A percentile compares a stretch with the other conserved stretches of the same genome.
phyloP scores from a whole-genome alignment of 495 filamentous ascomycete genomes.

The Rhizodiscina lignyota region DNA sequence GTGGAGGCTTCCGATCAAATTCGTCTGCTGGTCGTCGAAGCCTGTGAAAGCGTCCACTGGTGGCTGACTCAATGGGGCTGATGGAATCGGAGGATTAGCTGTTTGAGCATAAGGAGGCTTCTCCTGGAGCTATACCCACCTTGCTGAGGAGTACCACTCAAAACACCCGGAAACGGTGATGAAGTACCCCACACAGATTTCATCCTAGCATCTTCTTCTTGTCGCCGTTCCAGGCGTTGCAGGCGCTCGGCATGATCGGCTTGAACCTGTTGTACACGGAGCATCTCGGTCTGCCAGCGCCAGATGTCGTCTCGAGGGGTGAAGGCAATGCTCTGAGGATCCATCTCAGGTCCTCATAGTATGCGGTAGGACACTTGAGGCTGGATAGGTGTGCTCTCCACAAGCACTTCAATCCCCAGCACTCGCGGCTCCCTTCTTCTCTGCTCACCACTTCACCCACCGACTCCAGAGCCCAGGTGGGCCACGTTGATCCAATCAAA shows the following conservation, averaged over 20 bases:
- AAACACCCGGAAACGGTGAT: conserved; percentile 64
- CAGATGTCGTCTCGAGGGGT: conserved; percentile 65
- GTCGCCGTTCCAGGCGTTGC: conserved; percentile 59
- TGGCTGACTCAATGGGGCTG: conserved; percentile 61
- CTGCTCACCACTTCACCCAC: too few species aligned
- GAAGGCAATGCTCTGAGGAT: conserved; percentile 42
- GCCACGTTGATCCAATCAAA: too few species aligned
- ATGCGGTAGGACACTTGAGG: too few species aligned
- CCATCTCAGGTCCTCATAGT: too few species aligned
- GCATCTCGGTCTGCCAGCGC: conserved; percentile 76
- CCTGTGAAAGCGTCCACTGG: conserved; percentile 62
- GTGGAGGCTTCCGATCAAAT: conserved; percentile 55
- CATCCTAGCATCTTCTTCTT: conserved; percentile 64
- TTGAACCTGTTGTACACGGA: conserved; percentile 62
- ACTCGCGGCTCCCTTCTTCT: too few species aligned
- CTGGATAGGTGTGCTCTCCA: too few species aligned
- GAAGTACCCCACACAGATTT: conserved; percentile 71
- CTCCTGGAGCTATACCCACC: conserved; percentile 32
- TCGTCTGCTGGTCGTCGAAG: conserved; percentile 65
- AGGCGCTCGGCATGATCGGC: conserved; percentile 69
- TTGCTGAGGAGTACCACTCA: conserved; percentile 54
- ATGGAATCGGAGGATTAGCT: conserved; percentile 2
- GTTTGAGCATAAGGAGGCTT: too few species aligned
- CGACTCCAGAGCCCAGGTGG: too few species aligned
- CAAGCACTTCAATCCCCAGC: too few species aligned